phyloP scores from a whole-genome alignment of 805 yeast species.

The Yueomyces sinensis region DNA sequence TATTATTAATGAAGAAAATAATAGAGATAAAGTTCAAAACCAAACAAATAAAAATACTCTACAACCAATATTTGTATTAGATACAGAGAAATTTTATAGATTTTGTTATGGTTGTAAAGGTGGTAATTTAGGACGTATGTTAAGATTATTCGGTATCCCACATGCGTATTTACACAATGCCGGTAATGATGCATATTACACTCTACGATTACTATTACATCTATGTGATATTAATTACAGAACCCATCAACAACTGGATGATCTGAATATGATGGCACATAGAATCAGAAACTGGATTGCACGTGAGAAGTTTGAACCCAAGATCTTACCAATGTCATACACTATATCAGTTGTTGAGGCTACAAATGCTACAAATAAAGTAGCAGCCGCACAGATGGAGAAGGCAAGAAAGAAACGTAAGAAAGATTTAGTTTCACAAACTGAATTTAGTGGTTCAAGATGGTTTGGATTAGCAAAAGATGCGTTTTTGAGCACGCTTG shows the following conservation, averaged over 20 bases:
- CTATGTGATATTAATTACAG: slow-evolving; percentile 30
- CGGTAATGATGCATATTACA: slow-evolving; percentile 56
- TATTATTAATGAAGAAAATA: neutral
- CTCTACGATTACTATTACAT: slow-evolving; percentile 35
- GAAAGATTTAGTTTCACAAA: slow-evolving; percentile 11
- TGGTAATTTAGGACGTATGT: slow-evolving; percentile 32
- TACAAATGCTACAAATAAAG: neutral
- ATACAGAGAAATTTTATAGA: slow-evolving; percentile 35
- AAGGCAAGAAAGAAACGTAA: slow-evolving; percentile 2
- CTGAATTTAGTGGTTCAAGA: slow-evolving; percentile 17
- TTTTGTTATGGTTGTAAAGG: slow-evolving; percentile 29
- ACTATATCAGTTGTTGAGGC: slow-evolving; percentile 5
- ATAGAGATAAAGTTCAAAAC: too few relatives aligned
- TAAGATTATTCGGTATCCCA: slow-evolving; percentile 38
- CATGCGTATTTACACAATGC: slow-evolving; percentile 54
- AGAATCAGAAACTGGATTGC: slow-evolving; percentile 10
- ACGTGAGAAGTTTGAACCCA: slow-evolving; percentile 11
- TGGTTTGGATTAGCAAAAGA: slow-evolving; percentile 10
- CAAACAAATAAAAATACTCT: neutral
- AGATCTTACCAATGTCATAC: slow-evolving; percentile 17
- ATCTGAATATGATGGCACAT: slow-evolving; percentile 8
- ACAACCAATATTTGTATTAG: slow-evolving; percentile 21
- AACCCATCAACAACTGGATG: slow-evolving; percentile 12
- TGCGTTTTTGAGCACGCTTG: neutral
- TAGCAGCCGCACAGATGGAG: neutral